These are phyloP conservation scores for Leptographium wingfieldii DNA, from an alignment of 2,329 filamentous ascomycete genomes.

Conservation along the genomic window DNA sequence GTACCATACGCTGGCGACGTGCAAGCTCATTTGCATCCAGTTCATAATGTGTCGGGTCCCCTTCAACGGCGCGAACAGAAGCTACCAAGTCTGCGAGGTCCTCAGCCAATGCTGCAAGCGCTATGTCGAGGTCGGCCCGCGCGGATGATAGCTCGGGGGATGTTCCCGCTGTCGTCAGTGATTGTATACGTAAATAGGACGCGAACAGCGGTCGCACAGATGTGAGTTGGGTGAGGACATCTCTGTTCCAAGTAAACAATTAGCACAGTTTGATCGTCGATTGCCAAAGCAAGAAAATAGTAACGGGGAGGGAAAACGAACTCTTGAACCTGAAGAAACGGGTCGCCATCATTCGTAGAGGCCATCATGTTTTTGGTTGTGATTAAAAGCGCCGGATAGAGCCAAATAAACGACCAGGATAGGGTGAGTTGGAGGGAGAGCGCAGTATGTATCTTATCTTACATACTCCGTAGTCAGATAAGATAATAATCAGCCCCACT, in stretches of 20 bases:
- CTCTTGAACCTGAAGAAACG: constrained; percentile 62
- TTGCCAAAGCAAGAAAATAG: neutral
- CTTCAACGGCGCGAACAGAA: constrained; percentile 77
- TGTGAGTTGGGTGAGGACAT: constrained; percentile 74
- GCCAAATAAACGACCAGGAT: neutral
- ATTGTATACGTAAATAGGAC: constrained; percentile 91
- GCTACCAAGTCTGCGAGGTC: constrained; percentile 83
- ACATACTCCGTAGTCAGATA: too few relatives aligned
- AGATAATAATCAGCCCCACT: neutral
- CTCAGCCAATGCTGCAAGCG: constrained; percentile 58
- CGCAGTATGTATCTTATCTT: neutral
- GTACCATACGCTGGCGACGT: constrained; percentile 68
- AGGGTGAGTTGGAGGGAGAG: neutral
- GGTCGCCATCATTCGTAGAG: constrained; percentile 54
- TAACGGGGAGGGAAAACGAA: constrained; percentile 22
- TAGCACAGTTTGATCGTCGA: neutral
- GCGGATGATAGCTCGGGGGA: constrained; percentile 80
- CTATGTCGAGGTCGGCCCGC: constrained; percentile 51
- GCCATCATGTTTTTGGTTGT: constrained; percentile 44
- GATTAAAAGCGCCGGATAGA: neutral
- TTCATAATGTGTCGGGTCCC: constrained; percentile 76
- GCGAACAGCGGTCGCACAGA: constrained; percentile 77
- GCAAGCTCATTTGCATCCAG: constrained; percentile 71
- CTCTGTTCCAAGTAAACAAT: constrained; percentile 37
- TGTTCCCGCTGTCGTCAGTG: constrained; percentile 55